phyloP scores from a whole-genome alignment of 805 yeast genomes.

The Pichia kluyveri region DNA sequence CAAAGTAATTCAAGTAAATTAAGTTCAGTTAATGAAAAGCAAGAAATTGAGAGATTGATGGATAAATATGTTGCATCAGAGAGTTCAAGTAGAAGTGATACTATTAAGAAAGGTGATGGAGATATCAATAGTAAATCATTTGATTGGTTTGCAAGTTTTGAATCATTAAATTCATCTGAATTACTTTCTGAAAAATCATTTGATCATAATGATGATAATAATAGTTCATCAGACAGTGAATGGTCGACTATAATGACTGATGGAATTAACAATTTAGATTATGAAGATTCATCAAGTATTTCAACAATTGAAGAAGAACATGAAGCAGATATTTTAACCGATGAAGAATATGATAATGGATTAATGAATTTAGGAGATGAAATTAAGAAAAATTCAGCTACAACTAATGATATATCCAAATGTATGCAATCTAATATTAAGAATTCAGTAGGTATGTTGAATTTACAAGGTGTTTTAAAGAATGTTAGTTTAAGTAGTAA shows the following conservation, averaged over 20 bases:
- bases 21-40: neutral
- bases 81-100: neutral
- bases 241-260: neutral
- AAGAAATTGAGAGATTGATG: slow-evolving; percentile 2
- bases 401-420: neutral
- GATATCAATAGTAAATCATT: neutral
- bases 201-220: neutral
- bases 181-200: neutral
- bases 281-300: neutral
- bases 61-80: slow-evolving; percentile 1
- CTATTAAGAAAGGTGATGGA: neutral
- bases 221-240: neutral
- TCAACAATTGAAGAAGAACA: slow-evolving; percentile 4
- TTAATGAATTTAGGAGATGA: neutral
- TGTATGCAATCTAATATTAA: neutral
- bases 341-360: neutral
- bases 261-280: neutral
- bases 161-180: neutral
- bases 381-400: neutral
- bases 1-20: neutral
- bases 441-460: slow-evolving; percentile 2
- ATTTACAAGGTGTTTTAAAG: slow-evolving; percentile 5
- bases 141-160: neutral
- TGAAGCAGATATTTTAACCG: neutral
- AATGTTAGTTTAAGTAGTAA: neutral